These are phyloP conservation scores for Crinitomyces ghanaensis DNA, from an alignment of 805 yeast species.

Conservation along the genomic window DNA sequence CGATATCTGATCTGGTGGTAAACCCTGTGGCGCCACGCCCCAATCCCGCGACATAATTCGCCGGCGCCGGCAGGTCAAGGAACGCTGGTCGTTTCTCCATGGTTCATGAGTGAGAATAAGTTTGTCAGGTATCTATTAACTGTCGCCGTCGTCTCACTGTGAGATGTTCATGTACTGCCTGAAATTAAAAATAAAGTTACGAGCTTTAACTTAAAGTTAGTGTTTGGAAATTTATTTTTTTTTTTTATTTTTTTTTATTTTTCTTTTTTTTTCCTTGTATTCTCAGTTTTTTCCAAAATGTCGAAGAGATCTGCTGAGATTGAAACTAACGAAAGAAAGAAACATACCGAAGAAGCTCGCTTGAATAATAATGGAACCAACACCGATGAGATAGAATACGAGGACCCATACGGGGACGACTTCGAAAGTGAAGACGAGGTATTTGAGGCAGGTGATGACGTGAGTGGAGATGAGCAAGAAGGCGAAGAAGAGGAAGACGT, in stretches of 20 bases:
- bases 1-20: slow-evolving; percentile 71
- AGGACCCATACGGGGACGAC: slow-evolving; percentile 64
- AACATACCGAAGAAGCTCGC: slow-evolving; percentile 29
- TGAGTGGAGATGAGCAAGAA: slow-evolving; percentile 75
- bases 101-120: too few species aligned
- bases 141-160: too few species aligned
- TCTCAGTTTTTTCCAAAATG: slow-evolving; percentile 26
- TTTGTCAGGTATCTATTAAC: too few species aligned
- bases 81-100: too few species aligned
- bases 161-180: too few species aligned
- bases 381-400: slow-evolving; percentile 33
- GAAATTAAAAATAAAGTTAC: too few species aligned
- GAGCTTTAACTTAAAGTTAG: too few species aligned
- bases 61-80: slow-evolving; percentile 76
- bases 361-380: slow-evolving; percentile 21
- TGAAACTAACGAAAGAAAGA: slow-evolving; percentile 23
- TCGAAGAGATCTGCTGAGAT: slow-evolving; percentile 41
- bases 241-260: too few species aligned
- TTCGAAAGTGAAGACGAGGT: slow-evolving; percentile 75
- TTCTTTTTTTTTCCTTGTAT: slow-evolving; percentile 1
- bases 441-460: slow-evolving; percentile 77
- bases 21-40: slow-evolving; percentile 96
- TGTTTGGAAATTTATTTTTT: too few species aligned
- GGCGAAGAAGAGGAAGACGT: slow-evolving; percentile 29
- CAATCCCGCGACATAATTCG: slow-evolving; percentile 82